These are phyloP conservation scores for Pythium coloratum DNA, from an alignment of 352 stramenopile genomes.

Conservation along the genomic window DNA sequence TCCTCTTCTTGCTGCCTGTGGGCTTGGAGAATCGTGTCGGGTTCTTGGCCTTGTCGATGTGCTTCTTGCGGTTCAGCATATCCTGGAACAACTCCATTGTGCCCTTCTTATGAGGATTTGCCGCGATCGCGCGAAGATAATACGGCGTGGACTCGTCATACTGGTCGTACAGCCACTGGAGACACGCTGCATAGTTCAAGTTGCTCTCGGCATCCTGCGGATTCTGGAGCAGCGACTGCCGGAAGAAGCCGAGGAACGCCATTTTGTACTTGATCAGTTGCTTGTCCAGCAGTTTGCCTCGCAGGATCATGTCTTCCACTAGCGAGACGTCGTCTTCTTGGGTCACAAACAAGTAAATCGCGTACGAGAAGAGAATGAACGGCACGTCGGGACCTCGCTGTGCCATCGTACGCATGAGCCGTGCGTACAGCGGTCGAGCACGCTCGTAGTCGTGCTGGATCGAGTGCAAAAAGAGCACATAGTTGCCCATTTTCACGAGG, in stretches of 20 bases:
- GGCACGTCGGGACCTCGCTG: slow-evolving; percentile 69
- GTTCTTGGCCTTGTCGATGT: slow-evolving; percentile 29
- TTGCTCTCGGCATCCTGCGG: slow-evolving; percentile 59
- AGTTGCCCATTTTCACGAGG: slow-evolving; percentile 80
- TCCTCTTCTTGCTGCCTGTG: slow-evolving; percentile 12
- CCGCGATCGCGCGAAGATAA: slow-evolving; percentile 67
- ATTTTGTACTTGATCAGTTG: slow-evolving; percentile 71
- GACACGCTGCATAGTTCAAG: slow-evolving; percentile 77
- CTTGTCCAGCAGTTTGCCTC: slow-evolving; percentile 55
- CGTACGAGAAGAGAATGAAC: slow-evolving; percentile 83
- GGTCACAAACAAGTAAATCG: slow-evolving; percentile 69
- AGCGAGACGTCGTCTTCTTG: slow-evolving; percentile 64
- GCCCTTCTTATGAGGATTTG: slow-evolving; percentile 60
- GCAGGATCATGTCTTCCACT: slow-evolving; percentile 67
- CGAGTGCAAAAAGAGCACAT: slow-evolving; percentile 77
- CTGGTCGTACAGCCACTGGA: slow-evolving; percentile 72
- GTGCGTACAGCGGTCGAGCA: slow-evolving; percentile 63
- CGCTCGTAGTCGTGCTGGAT: slow-evolving; percentile 80
- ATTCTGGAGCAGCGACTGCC: slow-evolving; percentile 67
- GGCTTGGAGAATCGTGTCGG: slow-evolving; percentile 33
- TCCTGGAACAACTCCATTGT: slow-evolving; percentile 76
- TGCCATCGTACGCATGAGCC: slow-evolving; percentile 75
- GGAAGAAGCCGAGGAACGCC: slow-evolving; percentile 77
- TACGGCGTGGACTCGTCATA: slow-evolving; percentile 59
- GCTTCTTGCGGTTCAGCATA: slow-evolving; percentile 59